phyloP scores from a whole-genome alignment of 257 asterid genomes.

The Forsythia viridissima region DNA sequence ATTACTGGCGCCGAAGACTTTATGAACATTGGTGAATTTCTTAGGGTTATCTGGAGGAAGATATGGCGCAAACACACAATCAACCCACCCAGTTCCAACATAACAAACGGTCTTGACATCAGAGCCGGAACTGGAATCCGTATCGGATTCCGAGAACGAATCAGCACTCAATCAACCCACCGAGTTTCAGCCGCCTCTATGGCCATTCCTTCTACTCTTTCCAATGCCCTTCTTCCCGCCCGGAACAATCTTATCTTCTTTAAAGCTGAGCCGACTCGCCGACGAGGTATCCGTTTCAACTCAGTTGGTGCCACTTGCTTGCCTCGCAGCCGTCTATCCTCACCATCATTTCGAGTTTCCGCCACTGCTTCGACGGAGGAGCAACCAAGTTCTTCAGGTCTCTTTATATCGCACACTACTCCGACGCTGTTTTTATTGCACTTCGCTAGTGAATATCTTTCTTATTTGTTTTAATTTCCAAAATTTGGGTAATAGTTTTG shows the following conservation, averaged over 20 bases:
- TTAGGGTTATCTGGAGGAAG: slow-evolving; percentile 88
- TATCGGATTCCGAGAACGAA: background rate
- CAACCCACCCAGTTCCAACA: too few species aligned
- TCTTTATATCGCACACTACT: too few species aligned
- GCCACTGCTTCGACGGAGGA: slow-evolving; percentile 28
- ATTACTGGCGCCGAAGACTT: slow-evolving; percentile 87
- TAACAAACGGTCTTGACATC: background rate
- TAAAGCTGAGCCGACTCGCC: slow-evolving; percentile 14
- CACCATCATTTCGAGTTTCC: slow-evolving; percentile 20
- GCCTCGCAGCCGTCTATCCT: slow-evolving; percentile 2
- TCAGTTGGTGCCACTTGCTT: slow-evolving; percentile 5
- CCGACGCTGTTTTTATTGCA: too few species aligned
- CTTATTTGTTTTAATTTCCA: too few species aligned
- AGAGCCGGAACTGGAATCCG: slow-evolving; percentile 11
- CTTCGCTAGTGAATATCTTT: too few species aligned
- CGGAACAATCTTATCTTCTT: slow-evolving; percentile 9
- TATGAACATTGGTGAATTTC: slow-evolving; percentile 82
- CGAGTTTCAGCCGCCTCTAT: background rate
- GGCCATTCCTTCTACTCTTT: slow-evolving; percentile 15
- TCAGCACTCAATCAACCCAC: slow-evolving; percentile 2
- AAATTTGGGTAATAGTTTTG: too few species aligned
- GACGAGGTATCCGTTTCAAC: slow-evolving; percentile 10
- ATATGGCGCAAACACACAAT: slow-evolving; percentile 88
- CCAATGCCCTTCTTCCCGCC: slow-evolving; percentile 1
- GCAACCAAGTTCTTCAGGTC: slow-evolving; percentile 39